Conservation (phyloP, 768 basidiomycete species). For the Coprinopsis strossmayeri region DNA sequence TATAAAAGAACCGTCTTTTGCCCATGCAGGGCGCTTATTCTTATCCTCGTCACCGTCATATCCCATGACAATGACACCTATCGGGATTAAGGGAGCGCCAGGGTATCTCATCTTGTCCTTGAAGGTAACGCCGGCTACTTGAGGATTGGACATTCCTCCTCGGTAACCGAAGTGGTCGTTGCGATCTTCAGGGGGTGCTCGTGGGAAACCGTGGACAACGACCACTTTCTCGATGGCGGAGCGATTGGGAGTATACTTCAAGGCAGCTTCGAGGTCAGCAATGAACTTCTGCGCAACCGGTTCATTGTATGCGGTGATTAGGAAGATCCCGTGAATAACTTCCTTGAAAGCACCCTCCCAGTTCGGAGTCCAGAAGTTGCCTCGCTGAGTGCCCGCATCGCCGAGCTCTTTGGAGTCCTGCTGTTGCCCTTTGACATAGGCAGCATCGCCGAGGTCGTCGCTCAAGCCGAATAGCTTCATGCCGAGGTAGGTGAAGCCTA, state of each 20-base stretch:
- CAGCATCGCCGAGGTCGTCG: slow-evolving; percentile 31
- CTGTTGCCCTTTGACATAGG: slow-evolving; percentile 35
- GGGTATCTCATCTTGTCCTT: slow-evolving; percentile 25
- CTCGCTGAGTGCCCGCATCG: slow-evolving; percentile 20
- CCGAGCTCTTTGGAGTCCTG: slow-evolving; percentile 31
- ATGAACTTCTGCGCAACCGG: slow-evolving; percentile 30
- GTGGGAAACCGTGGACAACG: slow-evolving; percentile 31
- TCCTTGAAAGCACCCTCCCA: slow-evolving; percentile 44
- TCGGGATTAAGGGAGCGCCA: slow-evolving; percentile 30
- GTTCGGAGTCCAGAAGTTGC: slow-evolving; percentile 26
- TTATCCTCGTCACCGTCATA: slow-evolving; percentile 30
- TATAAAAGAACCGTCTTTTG: slow-evolving; percentile 44
- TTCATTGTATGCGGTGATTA: slow-evolving; percentile 41
- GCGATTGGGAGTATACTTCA: slow-evolving; percentile 22
- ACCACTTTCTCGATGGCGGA: slow-evolving; percentile 33
- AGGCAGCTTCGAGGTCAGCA: slow-evolving; percentile 24
- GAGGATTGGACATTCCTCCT: slow-evolving; percentile 49
- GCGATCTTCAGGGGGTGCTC: slow-evolving; percentile 13
- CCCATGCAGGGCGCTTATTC: slow-evolving; percentile 31
- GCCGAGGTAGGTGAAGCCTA: slow-evolving; percentile 46
- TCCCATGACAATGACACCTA: slow-evolving; percentile 40
- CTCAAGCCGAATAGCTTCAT: slow-evolving; percentile 41
- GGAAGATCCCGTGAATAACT: slow-evolving; percentile 43
- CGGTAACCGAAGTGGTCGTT: slow-evolving; percentile 36
- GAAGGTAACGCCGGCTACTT: slow-evolving; percentile 29